Evolutionary conservation across 2,329 filamentous ascomycete species (phyloP).

Genomic region (Fusarium concolor): DNA sequence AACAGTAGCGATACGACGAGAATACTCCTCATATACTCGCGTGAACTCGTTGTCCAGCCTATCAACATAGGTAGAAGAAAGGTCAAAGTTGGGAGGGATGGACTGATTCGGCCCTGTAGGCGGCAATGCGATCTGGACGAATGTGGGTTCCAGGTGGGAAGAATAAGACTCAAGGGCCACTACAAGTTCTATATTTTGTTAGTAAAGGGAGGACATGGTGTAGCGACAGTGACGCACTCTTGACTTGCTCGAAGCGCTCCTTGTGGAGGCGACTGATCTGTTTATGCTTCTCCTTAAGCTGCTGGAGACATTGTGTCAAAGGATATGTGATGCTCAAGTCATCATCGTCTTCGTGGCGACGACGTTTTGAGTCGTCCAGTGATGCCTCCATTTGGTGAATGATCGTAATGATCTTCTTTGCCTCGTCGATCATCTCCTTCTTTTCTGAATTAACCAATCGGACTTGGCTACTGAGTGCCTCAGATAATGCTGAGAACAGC

Average conservation of each 20-base stretch:
- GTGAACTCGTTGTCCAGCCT: slow-evolving; percentile 92
- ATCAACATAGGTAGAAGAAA: slow-evolving; percentile 90
- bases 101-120: slow-evolving; percentile 82
- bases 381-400: slow-evolving; percentile 96
- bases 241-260: slow-evolving; percentile 94
- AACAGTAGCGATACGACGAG: slow-evolving; percentile 80
- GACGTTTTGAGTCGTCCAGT: slow-evolving; percentile 78
- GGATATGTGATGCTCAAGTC: slow-evolving; percentile 85
- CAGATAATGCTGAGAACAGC: slow-evolving; percentile 92
- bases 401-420: slow-evolving; percentile 82
- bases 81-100: slow-evolving; percentile 85
- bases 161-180: slow-evolving; percentile 96
- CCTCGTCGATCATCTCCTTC: slow-evolving; percentile 89
- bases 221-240: slow-evolving; percentile 69
- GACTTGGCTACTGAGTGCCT: slow-evolving; percentile 91
- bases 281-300: slow-evolving; percentile 86
- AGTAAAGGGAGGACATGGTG: slow-evolving; percentile 1
- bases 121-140: slow-evolving; percentile 86
- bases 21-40: slow-evolving; percentile 96
- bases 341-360: slow-evolving; percentile 73
- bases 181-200: slow-evolving; percentile 76
- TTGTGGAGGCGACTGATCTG: slow-evolving; percentile 85
- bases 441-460: slow-evolving; percentile 88
- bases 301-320: slow-evolving; percentile 80
- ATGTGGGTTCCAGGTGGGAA: slow-evolving; percentile 90